Evolutionary conservation across 306 rosid genomes (phyloP).

Genomic region (Medicago ruthenica): DNA sequence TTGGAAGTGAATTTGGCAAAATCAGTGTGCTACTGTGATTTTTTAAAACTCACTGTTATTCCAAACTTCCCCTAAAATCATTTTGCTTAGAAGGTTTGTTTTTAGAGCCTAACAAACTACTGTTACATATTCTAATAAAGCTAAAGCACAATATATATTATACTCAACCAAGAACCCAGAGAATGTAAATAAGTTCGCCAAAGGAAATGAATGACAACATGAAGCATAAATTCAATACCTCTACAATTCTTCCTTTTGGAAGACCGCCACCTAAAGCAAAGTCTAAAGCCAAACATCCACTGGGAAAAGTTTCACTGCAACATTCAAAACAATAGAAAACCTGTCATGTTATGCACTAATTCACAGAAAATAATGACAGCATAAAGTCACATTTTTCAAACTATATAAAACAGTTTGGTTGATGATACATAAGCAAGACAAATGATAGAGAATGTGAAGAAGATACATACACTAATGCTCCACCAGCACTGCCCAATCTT

Average conservation of each 20-base stretch:
- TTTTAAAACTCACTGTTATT: no score
- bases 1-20: no score
- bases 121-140: conserved; percentile 3
- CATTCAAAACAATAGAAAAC: conserved; percentile 34
- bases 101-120: conserved; percentile 10
- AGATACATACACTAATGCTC: conserved; percentile 90
- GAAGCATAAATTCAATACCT: conserved; percentile 57
- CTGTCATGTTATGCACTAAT: conserved; percentile 36
- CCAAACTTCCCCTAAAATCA: background rate
- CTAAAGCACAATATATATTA: conserved; percentile 3
- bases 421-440: conserved; percentile 14
- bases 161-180: conserved; percentile 19
- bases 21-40: no score
- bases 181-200: conserved; percentile 8
- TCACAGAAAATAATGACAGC: conserved; percentile 36
- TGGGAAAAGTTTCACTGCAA: conserved; percentile 96
- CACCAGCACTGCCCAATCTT: conserved; percentile 96
- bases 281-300: conserved; percentile 97
- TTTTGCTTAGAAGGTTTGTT: background rate
- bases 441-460: conserved; percentile 21
- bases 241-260: conserved; percentile 97
- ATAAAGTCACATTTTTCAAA: conserved; percentile 10
- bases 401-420: background rate
- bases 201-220: conserved; percentile 4
- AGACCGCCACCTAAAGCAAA: conserved; percentile 98